These are phyloP conservation scores for Guyanaporus albipodus DNA, from an alignment of 768 basidiomycete species.

Conservation along the genomic window DNA sequence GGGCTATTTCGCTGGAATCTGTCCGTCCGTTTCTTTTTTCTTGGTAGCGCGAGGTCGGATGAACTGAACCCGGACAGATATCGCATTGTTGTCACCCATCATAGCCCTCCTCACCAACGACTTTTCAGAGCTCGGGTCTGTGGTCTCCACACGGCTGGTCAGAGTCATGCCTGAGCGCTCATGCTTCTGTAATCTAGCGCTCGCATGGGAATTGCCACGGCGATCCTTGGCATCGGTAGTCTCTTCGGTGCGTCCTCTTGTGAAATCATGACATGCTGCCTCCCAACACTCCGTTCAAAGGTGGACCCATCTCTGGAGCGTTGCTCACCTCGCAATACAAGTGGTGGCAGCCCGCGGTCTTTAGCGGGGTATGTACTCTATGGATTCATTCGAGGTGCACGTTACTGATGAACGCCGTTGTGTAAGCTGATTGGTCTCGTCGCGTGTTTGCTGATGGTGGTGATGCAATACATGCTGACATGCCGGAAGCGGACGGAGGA, in stretches of 20 bases:
- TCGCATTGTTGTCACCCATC: slow-evolving; percentile 40
- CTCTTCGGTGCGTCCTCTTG: slow-evolving; percentile 18
- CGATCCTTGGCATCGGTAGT: slow-evolving; percentile 12
- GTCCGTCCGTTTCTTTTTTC: slow-evolving; percentile 20
- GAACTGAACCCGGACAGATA: slow-evolving; percentile 23
- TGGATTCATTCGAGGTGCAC: too few relatives aligned
- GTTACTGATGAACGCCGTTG: not conserved
- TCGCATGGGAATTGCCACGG: slow-evolving; percentile 24
- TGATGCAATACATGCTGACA: slow-evolving; percentile 9
- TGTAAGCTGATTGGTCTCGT: slow-evolving; percentile 10
- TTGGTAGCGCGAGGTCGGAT: not conserved
- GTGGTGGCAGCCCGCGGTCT: slow-evolving; percentile 56
- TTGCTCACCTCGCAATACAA: slow-evolving; percentile 47
- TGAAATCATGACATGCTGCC: not conserved
- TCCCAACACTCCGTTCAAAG: slow-evolving; percentile 19
- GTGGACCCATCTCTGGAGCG: slow-evolving; percentile 55
- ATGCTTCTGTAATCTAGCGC: slow-evolving; percentile 9
- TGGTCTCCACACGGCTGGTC: too few relatives aligned
- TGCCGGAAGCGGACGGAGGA: slow-evolving; percentile 1
- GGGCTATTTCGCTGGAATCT: slow-evolving; percentile 46
- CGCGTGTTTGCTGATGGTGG: not conserved
- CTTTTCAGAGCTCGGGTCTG: slow-evolving; percentile 50
- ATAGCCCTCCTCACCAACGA: slow-evolving; percentile 41
- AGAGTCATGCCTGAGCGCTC: not conserved
- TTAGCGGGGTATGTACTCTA: slow-evolving; percentile 40